A percentile compares a stretch with the other conserved stretches of the same genome.
phyloP scores from a whole-genome alignment of 2,329 filamentous ascomycete genomes.

The Diaporthe australafricana region DNA sequence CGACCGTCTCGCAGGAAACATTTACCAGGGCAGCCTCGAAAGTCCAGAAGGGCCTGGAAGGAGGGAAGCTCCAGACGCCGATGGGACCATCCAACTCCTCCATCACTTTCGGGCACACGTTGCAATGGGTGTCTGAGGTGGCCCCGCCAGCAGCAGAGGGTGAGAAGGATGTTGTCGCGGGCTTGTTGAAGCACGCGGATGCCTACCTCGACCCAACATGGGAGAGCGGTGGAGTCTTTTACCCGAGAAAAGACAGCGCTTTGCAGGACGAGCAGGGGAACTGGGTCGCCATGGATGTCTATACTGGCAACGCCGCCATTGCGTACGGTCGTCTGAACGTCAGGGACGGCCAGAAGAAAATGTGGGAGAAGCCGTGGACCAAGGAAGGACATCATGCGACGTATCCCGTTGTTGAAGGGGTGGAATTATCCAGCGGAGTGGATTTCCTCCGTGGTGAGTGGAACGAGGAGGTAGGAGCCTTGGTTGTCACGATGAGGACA shows the following conservation, averaged over 20 bases:
- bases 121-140: constrained; percentile 50
- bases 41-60: not conserved
- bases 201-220: constrained; percentile 44
- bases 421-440: constrained; percentile 11
- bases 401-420: constrained; percentile 17
- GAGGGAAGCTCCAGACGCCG: constrained; percentile 35
- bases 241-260: constrained; percentile 43
- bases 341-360: constrained; percentile 48
- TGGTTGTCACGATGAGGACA: constrained; percentile 23
- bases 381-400: constrained; percentile 34
- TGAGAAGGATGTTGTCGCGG: constrained; percentile 24
- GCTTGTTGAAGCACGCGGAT: constrained; percentile 46
- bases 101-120: constrained; percentile 43
- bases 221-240: constrained; percentile 50
- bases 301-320: constrained; percentile 50
- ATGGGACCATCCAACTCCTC: constrained; percentile 36
- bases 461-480: constrained; percentile 10
- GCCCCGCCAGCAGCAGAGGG: constrained; percentile 39
- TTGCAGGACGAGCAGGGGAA: constrained; percentile 41
- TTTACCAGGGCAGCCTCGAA: constrained; percentile 15
- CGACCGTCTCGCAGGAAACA: not conserved
- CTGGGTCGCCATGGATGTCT: constrained; percentile 48
- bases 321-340: constrained; percentile 52
- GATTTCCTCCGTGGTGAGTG: constrained; percentile 29
- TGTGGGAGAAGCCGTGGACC: constrained; percentile 49